Conservation (phyloP, 2,329 filamentous ascomycete genomes). For the Clarireedia paspali region DNA sequence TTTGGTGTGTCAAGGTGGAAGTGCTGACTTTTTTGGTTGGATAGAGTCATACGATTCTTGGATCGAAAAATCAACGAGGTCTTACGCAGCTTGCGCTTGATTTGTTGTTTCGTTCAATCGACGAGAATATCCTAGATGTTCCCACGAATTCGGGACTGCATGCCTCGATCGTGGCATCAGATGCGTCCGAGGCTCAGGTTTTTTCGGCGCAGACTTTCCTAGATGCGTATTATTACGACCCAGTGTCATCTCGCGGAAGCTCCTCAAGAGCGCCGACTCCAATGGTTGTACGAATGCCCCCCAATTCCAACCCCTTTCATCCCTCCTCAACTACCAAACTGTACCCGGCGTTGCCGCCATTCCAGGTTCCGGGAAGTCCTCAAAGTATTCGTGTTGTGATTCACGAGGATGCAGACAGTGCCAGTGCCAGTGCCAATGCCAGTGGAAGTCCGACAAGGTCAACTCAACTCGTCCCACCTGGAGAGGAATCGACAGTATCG, state of each 20-base stretch:
- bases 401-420: constrained; percentile 9
- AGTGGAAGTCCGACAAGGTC: background rate
- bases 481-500: constrained; percentile 8
- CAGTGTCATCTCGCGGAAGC: constrained; percentile 47
- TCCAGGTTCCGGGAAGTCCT: constrained; percentile 22
- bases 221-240: constrained; percentile 68
- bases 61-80: constrained; percentile 77
- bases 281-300: constrained; percentile 50
- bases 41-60: constrained; percentile 92
- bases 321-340: constrained; percentile 3
- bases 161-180: constrained; percentile 66
- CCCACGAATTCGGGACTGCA: constrained; percentile 53
- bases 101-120: constrained; percentile 77
- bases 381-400: constrained; percentile 23
- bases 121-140: constrained; percentile 59
- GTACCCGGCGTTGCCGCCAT: constrained; percentile 17
- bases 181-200: constrained; percentile 74
- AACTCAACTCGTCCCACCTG: too few relatives aligned
- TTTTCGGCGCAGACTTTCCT: constrained; percentile 69
- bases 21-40: background rate
- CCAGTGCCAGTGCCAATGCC: constrained; percentile 4
- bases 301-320: constrained; percentile 13
- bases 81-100: constrained; percentile 89
- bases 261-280: constrained; percentile 60
- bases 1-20: background rate